These are phyloP conservation scores for Arabidopsis arenosa DNA, from an alignment of 345 rosid genomes.

Conservation along the genomic window DNA sequence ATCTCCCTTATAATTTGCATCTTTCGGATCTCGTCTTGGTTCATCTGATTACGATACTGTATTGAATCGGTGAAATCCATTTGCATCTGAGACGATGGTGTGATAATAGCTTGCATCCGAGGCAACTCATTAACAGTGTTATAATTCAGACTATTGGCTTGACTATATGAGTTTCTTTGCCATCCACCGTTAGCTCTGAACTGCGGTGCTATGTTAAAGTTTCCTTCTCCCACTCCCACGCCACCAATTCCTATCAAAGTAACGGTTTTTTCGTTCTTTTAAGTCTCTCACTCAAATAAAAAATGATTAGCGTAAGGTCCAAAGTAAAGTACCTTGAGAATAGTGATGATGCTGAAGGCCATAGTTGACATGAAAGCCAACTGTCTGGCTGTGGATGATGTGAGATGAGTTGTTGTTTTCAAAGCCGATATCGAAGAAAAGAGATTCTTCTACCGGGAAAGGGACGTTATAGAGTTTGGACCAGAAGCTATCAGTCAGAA, in stretches of 20 bases:
- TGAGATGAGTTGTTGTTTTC: neutral
- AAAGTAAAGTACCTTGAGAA: slow-evolving; percentile 22
- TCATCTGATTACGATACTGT: slow-evolving; percentile 1
- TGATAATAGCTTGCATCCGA: slow-evolving; percentile 10
- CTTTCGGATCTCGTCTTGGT: neutral
- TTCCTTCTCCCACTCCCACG: neutral
- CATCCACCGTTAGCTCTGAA: neutral
- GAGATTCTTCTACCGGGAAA: slow-evolving; percentile 44
- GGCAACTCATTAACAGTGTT: neutral
- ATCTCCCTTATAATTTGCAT: neutral
- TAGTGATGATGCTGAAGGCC: neutral
- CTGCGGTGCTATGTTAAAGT: neutral
- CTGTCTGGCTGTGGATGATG: neutral
- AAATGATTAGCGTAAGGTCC: slow-evolving; percentile 6
- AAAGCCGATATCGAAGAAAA: slow-evolving; percentile 37
- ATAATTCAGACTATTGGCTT: neutral
- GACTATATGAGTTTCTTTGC: slow-evolving; percentile 23
- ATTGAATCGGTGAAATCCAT: too few relatives aligned
- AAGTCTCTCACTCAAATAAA: neutral
- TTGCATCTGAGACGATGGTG: neutral
- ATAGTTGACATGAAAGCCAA: neutral
- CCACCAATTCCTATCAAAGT: slow-evolving; percentile 9
- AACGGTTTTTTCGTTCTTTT: neutral
- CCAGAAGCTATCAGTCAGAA: slow-evolving; percentile 49
- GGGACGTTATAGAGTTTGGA: slow-evolving; percentile 34